These are phyloP conservation scores for Trichosporon ovoides DNA, from an alignment of 1,284 basidiomycete species.

Conservation along the genomic window DNA sequence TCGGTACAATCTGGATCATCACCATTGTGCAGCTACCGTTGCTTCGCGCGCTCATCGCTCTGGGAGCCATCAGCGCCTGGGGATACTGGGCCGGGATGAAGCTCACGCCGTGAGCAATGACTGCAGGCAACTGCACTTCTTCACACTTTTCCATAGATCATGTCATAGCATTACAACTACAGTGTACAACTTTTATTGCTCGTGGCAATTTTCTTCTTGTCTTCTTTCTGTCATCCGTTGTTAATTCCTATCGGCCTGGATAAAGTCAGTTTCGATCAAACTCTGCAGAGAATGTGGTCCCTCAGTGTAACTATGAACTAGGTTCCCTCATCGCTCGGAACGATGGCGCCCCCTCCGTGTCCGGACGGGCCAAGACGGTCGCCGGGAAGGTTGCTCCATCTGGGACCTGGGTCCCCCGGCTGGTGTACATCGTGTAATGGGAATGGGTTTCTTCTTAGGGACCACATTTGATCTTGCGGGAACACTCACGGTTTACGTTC, in stretches of 20 bases:
- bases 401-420: conserved; percentile 23
- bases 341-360: conserved; percentile 27
- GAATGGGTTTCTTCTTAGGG: conserved; percentile 9
- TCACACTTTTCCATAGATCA: not conserved
- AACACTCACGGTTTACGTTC: conserved; percentile 5
- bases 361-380: conserved; percentile 29
- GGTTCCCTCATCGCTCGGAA: conserved; percentile 36
- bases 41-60: conserved; percentile 31
- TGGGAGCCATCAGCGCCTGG: conserved; percentile 12
- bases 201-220: not conserved
- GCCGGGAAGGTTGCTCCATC: conserved; percentile 21
- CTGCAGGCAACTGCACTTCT: not conserved
- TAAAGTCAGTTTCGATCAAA: not conserved
- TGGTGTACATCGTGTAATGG: conserved; percentile 19
- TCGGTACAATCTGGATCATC: conserved; percentile 48
- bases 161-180: conserved; percentile 9
- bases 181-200: not conserved
- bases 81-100: conserved; percentile 3
- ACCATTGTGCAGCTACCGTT: conserved; percentile 47
- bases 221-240: not conserved
- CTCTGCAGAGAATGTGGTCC: conserved; percentile 16
- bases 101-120: not conserved
- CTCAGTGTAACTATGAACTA: conserved; percentile 50
- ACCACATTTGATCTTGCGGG: not conserved
- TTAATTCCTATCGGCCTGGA: too few relatives aligned